A percentile compares a stretch with the other conserved stretches of the same genome.
phyloP scores from a whole-genome alignment of 164 flowering plant genomes.

The Saururus chinensis region DNA sequence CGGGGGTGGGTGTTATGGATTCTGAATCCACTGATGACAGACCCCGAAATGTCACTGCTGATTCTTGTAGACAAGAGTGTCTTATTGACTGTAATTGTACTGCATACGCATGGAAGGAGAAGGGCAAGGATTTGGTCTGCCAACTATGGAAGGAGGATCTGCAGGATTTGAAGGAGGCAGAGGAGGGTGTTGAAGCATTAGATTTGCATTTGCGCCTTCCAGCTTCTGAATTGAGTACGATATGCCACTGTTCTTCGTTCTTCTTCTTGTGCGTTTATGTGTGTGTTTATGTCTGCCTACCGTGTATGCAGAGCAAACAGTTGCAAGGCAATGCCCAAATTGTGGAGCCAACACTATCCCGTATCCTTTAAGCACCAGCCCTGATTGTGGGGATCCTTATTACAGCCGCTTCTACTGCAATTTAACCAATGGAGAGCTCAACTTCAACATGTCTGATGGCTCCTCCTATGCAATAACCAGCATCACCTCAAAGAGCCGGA shows the following conservation, averaged over 20 bases:
- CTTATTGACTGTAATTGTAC: too few species aligned
- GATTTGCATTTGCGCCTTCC: not conserved
- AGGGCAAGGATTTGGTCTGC: too few species aligned
- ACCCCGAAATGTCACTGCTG: too few species aligned
- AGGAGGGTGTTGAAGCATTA: not conserved
- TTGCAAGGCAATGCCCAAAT: not conserved
- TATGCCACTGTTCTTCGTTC: not conserved
- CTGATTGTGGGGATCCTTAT: not conserved
- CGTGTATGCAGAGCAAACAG: not conserved
- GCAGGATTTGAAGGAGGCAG: not conserved
- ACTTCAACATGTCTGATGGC: conserved; percentile 1
- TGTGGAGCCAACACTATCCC: conserved; percentile 7
- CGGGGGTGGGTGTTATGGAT: too few species aligned
- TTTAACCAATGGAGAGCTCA: not conserved
- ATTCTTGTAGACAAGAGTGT: too few species aligned
- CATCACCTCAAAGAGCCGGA: conserved; percentile 2
- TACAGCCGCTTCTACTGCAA: conserved; percentile 2
- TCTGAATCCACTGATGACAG: too few species aligned
- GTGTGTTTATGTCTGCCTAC: not conserved
- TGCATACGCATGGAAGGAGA: too few species aligned
- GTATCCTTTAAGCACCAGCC: conserved; percentile 8
- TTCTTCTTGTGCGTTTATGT: not conserved
- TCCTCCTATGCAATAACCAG: not conserved
- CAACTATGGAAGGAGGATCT: too few species aligned
- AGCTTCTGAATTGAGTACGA: not conserved